A percentile compares a stretch with the other conserved stretches of the same genome.
Conservation (phyloP, 169 alveolate species). For the Eimeria acervulina region DNA sequence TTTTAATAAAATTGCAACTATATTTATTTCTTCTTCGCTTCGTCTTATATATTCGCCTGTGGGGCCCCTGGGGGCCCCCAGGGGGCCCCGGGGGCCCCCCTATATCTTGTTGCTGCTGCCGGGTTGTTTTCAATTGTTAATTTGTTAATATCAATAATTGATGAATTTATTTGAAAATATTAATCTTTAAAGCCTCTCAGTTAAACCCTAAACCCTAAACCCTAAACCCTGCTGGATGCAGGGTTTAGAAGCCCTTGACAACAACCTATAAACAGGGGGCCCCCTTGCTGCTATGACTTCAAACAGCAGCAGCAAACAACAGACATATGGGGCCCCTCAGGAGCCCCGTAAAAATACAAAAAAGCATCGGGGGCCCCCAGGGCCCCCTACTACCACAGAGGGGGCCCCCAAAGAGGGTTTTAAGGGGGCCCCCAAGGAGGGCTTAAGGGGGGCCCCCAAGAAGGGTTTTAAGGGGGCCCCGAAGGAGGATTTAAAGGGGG, state of each 20-base stretch:
- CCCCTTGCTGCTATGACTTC: neutral
- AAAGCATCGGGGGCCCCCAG: neutral
- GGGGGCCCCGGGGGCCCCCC: too few relatives aligned
- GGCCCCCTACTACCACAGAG: neutral
- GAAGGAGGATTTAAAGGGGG: neutral
- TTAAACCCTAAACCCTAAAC: too few relatives aligned
- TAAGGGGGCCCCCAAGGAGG: too few relatives aligned
- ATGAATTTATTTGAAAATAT: too few relatives aligned
- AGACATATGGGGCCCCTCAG: slow-evolving; percentile 14
- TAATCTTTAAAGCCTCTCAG: neutral
- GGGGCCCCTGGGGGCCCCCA: too few relatives aligned
- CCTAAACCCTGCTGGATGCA: too few relatives aligned
- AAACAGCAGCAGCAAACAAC: neutral
- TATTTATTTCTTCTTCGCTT: too few relatives aligned
- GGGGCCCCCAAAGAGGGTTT: too few relatives aligned
- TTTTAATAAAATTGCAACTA: too few relatives aligned
- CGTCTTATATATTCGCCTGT: neutral
- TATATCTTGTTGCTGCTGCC: neutral
- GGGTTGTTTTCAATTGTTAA: too few relatives aligned
- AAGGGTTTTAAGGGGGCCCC: neutral
- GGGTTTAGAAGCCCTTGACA: neutral
- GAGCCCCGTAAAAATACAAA: neutral
- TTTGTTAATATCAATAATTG: too few relatives aligned
- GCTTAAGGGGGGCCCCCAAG: too few relatives aligned
- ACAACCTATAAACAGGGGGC: neutral